Evolutionary conservation across 2,329 filamentous ascomycete species (phyloP).

Genomic region (Ploettnerulaceae sp.): DNA sequence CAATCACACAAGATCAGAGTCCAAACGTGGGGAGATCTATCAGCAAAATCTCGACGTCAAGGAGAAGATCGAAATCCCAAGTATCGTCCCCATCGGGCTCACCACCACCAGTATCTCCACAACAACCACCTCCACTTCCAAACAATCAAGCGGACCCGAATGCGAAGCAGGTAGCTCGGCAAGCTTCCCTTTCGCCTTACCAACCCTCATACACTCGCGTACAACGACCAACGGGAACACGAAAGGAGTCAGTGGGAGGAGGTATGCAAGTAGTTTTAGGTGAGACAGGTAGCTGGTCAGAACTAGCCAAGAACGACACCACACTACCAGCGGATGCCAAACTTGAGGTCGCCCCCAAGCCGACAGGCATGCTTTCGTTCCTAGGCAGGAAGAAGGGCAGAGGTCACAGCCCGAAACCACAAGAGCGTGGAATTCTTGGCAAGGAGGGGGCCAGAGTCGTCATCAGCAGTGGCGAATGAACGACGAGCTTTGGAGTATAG

Average conservation of each 20-base stretch:
- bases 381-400: conserved; percentile 84
- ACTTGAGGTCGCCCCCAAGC: conserved; percentile 46
- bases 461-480: conserved; percentile 51
- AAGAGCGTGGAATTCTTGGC: conserved; percentile 86
- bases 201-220: conserved; percentile 29
- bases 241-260: conserved; percentile 42
- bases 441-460: conserved; percentile 89
- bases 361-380: conserved; percentile 86
- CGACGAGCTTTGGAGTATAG: no score
- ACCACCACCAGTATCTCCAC: conserved; percentile 22
- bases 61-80: conserved; percentile 24
- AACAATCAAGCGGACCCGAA: conserved; percentile 15
- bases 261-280: conserved; percentile 90
- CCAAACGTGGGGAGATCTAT: conserved; percentile 15
- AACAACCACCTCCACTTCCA: conserved; percentile 23
- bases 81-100: conserved; percentile 27
- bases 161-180: not conserved
- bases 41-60: conserved; percentile 18
- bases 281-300: conserved; percentile 84
- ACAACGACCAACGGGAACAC: conserved; percentile 23
- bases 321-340: conserved; percentile 66
- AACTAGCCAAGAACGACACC: conserved; percentile 78
- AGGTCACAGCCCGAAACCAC: conserved; percentile 88
- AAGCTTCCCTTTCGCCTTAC: conserved; percentile 28
- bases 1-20: conserved; percentile 10